Conservation (phyloP, 2,329 filamentous ascomycete species). For the Xylaria sp. region DNA sequence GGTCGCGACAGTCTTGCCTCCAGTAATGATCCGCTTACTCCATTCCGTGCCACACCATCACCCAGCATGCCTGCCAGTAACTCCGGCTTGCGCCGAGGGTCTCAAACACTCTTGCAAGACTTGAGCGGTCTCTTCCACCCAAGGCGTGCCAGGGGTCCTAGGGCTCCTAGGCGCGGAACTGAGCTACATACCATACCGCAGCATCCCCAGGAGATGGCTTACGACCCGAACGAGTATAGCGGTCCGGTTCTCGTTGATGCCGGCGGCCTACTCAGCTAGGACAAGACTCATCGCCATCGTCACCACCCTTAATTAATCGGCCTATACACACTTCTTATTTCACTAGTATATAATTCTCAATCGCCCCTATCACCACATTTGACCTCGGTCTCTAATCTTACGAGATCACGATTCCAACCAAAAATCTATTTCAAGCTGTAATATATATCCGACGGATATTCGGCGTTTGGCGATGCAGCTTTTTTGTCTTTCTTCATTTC, state of each 20-base stretch:
- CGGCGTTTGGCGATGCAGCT: constrained; percentile 4
- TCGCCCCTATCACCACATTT: neutral
- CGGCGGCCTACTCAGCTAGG: constrained; percentile 36
- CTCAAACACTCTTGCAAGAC: constrained; percentile 54
- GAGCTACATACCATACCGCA: constrained; percentile 45
- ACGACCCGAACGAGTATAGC: constrained; percentile 30
- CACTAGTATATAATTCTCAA: neutral
- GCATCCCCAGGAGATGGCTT: constrained; percentile 33
- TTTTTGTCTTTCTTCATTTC: no score
- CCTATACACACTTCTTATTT: neutral
- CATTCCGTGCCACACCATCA: constrained; percentile 35
- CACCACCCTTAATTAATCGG: neutral
- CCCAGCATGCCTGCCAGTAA: constrained; percentile 42
- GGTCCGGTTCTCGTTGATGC: constrained; percentile 36
- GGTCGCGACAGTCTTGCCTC: constrained; percentile 41
- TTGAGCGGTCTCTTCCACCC: constrained; percentile 47
- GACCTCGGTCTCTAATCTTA: constrained; percentile 12
- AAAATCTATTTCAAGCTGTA: constrained; percentile 23
- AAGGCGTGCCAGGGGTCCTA: constrained; percentile 29
- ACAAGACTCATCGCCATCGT: neutral
- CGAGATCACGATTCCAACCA: constrained; percentile 25
- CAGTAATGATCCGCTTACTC: constrained; percentile 36
- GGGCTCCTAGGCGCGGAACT: constrained; percentile 35
- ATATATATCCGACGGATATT: constrained; percentile 13
- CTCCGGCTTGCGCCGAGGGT: constrained; percentile 48